These are phyloP conservation scores for Coniochaeta sp. DNA, from an alignment of 2,329 filamentous ascomycete species.

Conservation along the genomic window DNA sequence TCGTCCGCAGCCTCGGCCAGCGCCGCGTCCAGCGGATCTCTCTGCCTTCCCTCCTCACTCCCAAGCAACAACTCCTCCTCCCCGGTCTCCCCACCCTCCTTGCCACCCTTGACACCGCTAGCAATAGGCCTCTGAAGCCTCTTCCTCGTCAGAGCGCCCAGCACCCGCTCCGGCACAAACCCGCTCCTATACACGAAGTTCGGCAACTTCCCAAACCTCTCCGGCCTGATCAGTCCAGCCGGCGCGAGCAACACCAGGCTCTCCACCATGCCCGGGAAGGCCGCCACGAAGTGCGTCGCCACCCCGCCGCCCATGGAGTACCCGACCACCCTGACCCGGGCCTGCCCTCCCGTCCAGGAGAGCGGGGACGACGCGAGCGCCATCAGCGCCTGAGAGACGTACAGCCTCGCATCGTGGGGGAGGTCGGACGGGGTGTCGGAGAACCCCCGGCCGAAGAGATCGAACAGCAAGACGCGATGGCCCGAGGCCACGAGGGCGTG, in stretches of 20 bases:
- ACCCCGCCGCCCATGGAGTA: constrained; percentile 81
- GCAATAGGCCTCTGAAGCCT: constrained; percentile 45
- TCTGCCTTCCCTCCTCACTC: constrained; percentile 16
- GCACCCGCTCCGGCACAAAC: constrained; percentile 42
- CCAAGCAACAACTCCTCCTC: background rate
- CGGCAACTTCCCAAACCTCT: constrained; percentile 41
- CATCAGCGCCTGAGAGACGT: constrained; percentile 63
- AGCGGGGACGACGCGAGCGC: constrained; percentile 63
- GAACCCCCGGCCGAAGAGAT: constrained; percentile 64
- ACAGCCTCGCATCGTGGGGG: constrained; percentile 67
- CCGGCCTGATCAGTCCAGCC: constrained; percentile 59
- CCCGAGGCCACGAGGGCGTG: constrained; percentile 50
- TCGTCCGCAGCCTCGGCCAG: constrained; percentile 18
- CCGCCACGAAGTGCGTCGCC: constrained; percentile 63
- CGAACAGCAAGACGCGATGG: constrained; percentile 75
- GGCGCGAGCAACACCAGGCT: constrained; percentile 73
- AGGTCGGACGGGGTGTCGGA: constrained; percentile 57
- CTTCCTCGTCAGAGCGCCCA: constrained; percentile 37
- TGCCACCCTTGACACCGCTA: constrained; percentile 19
- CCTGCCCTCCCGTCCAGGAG: constrained; percentile 51
- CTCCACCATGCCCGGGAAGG: constrained; percentile 63
- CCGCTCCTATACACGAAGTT: constrained; percentile 48
- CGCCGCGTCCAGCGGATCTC: constrained; percentile 9
- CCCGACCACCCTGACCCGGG: constrained; percentile 58
- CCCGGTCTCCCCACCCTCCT: constrained; percentile 5